phyloP scores from a whole-genome alignment of 179 eudicot genomes.

The Actinidia chinensis region DNA sequence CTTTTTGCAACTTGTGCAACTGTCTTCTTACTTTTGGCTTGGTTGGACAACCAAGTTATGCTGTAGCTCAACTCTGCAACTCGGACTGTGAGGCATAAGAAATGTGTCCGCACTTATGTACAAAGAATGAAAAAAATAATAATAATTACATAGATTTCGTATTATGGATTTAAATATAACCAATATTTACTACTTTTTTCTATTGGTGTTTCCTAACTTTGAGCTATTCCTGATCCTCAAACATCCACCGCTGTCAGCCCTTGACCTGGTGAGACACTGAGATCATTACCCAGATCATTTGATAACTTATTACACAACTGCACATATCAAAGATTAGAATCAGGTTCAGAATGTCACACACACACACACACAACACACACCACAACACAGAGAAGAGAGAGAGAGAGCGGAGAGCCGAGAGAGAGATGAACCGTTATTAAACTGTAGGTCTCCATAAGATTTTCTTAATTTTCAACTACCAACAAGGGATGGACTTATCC shows the following conservation, averaged over 20 bases:
- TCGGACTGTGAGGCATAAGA: neutral
- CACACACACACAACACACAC: neutral
- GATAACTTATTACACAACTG: constrained; percentile 84
- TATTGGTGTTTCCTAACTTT: neutral
- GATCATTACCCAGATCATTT: constrained; percentile 71
- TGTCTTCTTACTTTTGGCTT: neutral
- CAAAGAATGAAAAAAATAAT: no score
- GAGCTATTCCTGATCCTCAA: neutral
- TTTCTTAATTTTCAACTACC: constrained; percentile 91
- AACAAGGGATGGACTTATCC: constrained; percentile 75
- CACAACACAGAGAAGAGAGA: constrained; percentile 4
- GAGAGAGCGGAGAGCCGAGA: constrained; percentile 9
- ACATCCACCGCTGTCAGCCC: constrained; percentile 21
- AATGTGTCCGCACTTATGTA: neutral
- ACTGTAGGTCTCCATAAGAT: constrained; percentile 67
- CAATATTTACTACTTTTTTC: neutral
- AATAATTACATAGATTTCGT: constrained; percentile 3
- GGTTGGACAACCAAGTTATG: neutral
- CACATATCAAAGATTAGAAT: constrained; percentile 14
- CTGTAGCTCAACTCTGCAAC: neutral
- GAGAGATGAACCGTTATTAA: constrained; percentile 61
- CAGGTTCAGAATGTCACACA: constrained; percentile 9
- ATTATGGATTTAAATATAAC: constrained; percentile 1
- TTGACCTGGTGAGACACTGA: constrained; percentile 46
- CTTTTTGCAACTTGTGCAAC: neutral